phyloP scores from a whole-genome alignment of 2,329 filamentous ascomycete species.

The Trichoderma aggressivum region DNA sequence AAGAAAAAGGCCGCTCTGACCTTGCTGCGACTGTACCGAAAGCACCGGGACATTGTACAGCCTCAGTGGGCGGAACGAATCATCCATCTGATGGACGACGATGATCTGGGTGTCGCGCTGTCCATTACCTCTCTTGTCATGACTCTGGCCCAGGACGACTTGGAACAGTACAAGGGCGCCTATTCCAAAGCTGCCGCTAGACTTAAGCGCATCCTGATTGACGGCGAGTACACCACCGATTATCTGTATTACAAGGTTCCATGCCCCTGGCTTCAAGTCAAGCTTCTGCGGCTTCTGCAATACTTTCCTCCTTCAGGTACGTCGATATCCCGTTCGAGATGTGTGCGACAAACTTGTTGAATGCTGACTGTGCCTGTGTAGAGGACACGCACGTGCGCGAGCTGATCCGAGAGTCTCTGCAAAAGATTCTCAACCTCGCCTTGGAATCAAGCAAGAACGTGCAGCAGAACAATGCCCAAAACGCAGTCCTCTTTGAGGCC shows the following conservation, averaged over 20 bases:
- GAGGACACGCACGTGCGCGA: slow-evolving; percentile 90
- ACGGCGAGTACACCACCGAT: slow-evolving; percentile 82
- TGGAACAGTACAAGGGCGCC: slow-evolving; percentile 90
- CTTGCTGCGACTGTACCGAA: slow-evolving; percentile 87
- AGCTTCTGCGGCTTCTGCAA: slow-evolving; percentile 84
- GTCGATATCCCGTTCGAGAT: slow-evolving; percentile 25
- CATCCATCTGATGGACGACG: slow-evolving; percentile 97
- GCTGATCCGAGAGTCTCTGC: slow-evolving; percentile 86
- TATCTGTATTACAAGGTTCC: slow-evolving; percentile 99
- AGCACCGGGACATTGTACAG: slow-evolving; percentile 89
- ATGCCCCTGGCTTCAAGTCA: slow-evolving; percentile 97
- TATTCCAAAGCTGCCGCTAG: slow-evolving; percentile 91
- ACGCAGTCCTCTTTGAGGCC: slow-evolving; percentile 95
- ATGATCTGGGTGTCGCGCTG: slow-evolving; percentile 87
- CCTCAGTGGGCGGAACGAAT: slow-evolving; percentile 97
- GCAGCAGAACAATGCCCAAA: slow-evolving; percentile 98
- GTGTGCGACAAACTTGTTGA: neutral
- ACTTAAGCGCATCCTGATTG: slow-evolving; percentile 84
- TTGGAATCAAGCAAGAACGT: slow-evolving; percentile 97
- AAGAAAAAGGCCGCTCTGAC: slow-evolving; percentile 99
- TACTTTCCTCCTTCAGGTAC: slow-evolving; percentile 92
- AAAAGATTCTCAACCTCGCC: slow-evolving; percentile 85
- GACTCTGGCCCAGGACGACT: slow-evolving; percentile 87
- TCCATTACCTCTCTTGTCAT: slow-evolving; percentile 96
- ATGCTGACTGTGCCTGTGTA: slow-evolving; percentile 33